Evolutionary conservation across 2,329 filamentous ascomycete genomes (phyloP).

Genomic region (Sodiomyces alkalinus): DNA sequence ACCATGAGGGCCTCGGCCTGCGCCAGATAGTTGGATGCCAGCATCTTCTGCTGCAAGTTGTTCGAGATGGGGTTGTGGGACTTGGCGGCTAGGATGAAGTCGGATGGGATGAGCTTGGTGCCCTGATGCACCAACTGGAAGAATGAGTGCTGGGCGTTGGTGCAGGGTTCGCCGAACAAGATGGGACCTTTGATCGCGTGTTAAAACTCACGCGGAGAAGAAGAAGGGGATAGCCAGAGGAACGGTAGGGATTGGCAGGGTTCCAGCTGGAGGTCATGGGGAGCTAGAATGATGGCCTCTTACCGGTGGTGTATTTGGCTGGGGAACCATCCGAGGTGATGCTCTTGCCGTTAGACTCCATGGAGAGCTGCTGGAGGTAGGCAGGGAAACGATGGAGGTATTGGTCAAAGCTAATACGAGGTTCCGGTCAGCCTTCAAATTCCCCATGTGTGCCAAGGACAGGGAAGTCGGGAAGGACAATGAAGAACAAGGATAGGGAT

Average conservation of each 20-base stretch:
- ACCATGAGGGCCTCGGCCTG: slow-evolving; percentile 86
- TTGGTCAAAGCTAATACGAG: slow-evolving; percentile 67
- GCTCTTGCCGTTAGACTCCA: slow-evolving; percentile 99
- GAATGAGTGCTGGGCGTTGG: slow-evolving; percentile 99
- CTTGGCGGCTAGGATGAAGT: slow-evolving; percentile 93
- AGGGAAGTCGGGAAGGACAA: too few species aligned
- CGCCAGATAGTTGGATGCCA: slow-evolving; percentile 83
- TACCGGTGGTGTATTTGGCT: slow-evolving; percentile 88
- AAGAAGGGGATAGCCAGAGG: too few species aligned
- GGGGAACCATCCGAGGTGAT: slow-evolving; percentile 79
- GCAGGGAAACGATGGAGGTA: slow-evolving; percentile 98
- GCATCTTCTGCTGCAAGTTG: slow-evolving; percentile 94
- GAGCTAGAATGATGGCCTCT: too few species aligned
- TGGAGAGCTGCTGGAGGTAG: slow-evolving; percentile 96
- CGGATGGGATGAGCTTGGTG: slow-evolving; percentile 94
- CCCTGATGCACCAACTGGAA: slow-evolving; percentile 99
- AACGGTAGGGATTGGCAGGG: too few species aligned
- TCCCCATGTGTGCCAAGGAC: neutral
- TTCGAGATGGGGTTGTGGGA: slow-evolving; percentile 90
- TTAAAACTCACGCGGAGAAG: too few species aligned
- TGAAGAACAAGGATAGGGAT: neutral
- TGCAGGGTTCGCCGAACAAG: slow-evolving; percentile 94
- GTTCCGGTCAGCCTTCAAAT: neutral
- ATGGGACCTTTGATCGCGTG: slow-evolving; percentile 65
- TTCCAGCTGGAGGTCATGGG: neutral